Evolutionary conservation across 2,329 filamentous ascomycete genomes (phyloP), one percentile per base, ranked within the genome.

Genomic region (Talaromyces marneffei): DNA sequence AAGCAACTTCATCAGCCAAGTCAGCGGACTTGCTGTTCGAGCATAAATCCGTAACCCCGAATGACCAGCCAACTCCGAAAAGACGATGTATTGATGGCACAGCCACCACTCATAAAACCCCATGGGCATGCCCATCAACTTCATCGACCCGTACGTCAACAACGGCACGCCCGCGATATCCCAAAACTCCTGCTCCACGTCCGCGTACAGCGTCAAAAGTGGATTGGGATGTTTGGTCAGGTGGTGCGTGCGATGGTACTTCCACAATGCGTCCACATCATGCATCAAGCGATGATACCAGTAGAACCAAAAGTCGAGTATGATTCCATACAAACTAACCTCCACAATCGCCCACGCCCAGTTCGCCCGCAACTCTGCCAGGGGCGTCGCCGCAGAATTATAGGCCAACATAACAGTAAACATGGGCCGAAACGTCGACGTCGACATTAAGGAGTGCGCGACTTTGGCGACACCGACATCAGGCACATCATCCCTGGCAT

Each of bases 51-150:
- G 69, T 3, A 78, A 61, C 0, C 77, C 76, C 31, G 71, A 75
- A 55, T 79, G 77, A 3, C 77, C 76, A 27, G 68, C 65, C 3
- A 77, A 56, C 60, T 79, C 77, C 14, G 75, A 66, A 65, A 73
- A 79, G n/a, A 75, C 68, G 48, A 78, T 66, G 56, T 75, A 79
- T 53, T 75, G 67, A 59, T 77, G 73, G 65, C 76, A 78, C 20
- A 78, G 60, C 76, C 76, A 79, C 74, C 72, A 75, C 20, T 78
- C 75, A 50, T 78, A 77, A 64, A 79, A 78, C 6, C 73, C 74
- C 70, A 79, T 74, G 2, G 74, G 75, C 2, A 78, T 57, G 0
- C 75, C 74, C n/a, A 72, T 67, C 4, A 64, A 20, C 61, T 69
- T 73, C 48, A 77, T 57, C 0, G 70, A 71, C 16, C 63, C 66